These are phyloP conservation scores for Emergomyces africanus DNA, from an alignment of 2,329 filamentous ascomycete genomes.

Conservation along the genomic window DNA sequence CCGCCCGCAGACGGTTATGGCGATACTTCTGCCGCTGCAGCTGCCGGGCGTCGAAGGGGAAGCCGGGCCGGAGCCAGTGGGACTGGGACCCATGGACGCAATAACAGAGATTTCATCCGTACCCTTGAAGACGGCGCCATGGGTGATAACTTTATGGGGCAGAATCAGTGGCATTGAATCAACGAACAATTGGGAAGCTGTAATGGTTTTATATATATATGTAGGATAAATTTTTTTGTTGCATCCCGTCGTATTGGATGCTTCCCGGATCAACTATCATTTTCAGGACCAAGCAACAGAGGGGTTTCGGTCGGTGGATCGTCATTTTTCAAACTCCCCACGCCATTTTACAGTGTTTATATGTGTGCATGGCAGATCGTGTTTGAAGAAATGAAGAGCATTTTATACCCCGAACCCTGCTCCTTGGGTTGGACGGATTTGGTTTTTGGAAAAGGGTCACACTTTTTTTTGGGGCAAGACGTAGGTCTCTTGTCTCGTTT, in stretches of 20 bases:
- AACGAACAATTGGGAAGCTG: neutral
- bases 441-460: neutral
- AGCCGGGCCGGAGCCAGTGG: constrained; percentile 48
- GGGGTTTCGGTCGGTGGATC: neutral
- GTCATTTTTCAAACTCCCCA: neutral
- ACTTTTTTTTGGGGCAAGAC: neutral
- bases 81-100: constrained; percentile 16
- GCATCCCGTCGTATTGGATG: neutral
- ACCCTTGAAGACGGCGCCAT: constrained; percentile 88
- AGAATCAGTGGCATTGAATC: constrained; percentile 58
- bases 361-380: neutral
- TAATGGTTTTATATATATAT: neutral
- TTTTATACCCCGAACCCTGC: neutral
- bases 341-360: neutral
- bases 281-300: neutral
- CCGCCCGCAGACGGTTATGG: constrained; percentile 74
- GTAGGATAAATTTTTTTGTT: neutral
- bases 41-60: constrained; percentile 59
- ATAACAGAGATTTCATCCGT: constrained; percentile 78
- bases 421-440: neutral
- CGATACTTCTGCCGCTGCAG: constrained; percentile 43
- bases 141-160: constrained; percentile 76
- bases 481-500: neutral
- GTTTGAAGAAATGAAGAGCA: neutral
- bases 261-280: neutral